Evolutionary conservation across 306 rosid genomes (phyloP), one percentile per base, ranked within the genome.

Genomic region (Comarum palustre): DNA sequence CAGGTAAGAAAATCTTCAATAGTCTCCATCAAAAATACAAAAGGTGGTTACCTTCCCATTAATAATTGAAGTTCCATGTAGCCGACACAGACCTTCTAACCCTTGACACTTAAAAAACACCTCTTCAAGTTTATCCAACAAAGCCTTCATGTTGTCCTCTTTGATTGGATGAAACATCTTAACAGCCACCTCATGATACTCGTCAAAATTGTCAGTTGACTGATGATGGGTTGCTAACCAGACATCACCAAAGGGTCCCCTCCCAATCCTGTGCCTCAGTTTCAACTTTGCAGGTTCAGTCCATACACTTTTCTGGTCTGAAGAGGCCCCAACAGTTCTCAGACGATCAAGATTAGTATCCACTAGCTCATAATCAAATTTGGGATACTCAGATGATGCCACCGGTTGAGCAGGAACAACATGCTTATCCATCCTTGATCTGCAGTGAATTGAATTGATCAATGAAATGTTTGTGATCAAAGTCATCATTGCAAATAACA

Each of bases 161-260:
- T 75, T 86, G 62, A 87, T 78, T 22, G 86, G 81, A 77, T 82
- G 77, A 51, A 94, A 79, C 92, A 94, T 85, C 86, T 94, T 94
- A 78, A 84, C 82, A 68, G 98, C 97, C 77, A 94, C 96, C 86
- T 93, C 98, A 82, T 89, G 97, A 78, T 75, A 74, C 77, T 86
- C 87, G 15, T 90, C 97, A 74, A 78, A 86, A 72, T 91, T 92
- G 66, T 85, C 84, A 66, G 91, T 86, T 43, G 98, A 88, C 72
- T 81, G 97, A 81, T 91, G 97, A 83, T 75, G 91, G 43, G 98
- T 94, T 52, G 92, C 98, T 70, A 94, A 80, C 97, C 98, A 94
- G 79, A 94, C 90, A 78, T 94, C 98, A 45, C 98, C 98, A 50
- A 91, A 89, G 14, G 86, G 86, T 0, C 98, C 98, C 68, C 95